These are phyloP conservation scores for Dictyophora rubrovolvata DNA, from an alignment of 768 basidiomycete genomes.

Conservation along the genomic window DNA sequence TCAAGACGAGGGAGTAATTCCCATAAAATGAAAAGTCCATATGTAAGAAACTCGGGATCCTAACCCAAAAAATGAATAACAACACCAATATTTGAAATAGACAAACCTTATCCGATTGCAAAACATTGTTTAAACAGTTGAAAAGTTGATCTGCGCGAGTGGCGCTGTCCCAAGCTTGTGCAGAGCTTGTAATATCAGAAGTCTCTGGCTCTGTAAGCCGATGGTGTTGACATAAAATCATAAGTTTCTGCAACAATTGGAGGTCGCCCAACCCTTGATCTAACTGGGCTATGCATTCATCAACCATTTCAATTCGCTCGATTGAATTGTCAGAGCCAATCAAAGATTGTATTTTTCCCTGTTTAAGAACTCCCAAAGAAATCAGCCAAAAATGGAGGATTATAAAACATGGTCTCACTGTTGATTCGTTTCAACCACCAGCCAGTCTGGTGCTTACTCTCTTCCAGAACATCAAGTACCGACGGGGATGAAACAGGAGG, in stretches of 20 bases:
- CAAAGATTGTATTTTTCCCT: conserved; percentile 27
- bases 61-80: conserved; percentile 21
- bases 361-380: conserved; percentile 34
- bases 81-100: neutral
- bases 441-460: conserved; percentile 55
- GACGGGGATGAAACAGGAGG: conserved; percentile 43
- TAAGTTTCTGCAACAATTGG: conserved; percentile 52
- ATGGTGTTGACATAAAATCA: conserved; percentile 41
- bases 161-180: conserved; percentile 62
- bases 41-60: conserved; percentile 58
- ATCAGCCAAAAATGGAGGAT: neutral
- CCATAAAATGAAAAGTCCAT: conserved; percentile 74
- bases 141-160: conserved; percentile 64
- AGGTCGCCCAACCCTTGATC: conserved; percentile 43
- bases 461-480: conserved; percentile 60
- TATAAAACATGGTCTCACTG: conserved; percentile 35
- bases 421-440: conserved; percentile 80
- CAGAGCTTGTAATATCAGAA: neutral
- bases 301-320: conserved; percentile 40
- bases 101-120: conserved; percentile 53
- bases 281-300: conserved; percentile 43
- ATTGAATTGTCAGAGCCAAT: conserved; percentile 27
- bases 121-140: conserved; percentile 48
- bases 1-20: conserved; percentile 70
- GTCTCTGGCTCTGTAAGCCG: neutral